Conservation (phyloP, 768 basidiomycete genomes). For the Collybia sp. region DNA sequence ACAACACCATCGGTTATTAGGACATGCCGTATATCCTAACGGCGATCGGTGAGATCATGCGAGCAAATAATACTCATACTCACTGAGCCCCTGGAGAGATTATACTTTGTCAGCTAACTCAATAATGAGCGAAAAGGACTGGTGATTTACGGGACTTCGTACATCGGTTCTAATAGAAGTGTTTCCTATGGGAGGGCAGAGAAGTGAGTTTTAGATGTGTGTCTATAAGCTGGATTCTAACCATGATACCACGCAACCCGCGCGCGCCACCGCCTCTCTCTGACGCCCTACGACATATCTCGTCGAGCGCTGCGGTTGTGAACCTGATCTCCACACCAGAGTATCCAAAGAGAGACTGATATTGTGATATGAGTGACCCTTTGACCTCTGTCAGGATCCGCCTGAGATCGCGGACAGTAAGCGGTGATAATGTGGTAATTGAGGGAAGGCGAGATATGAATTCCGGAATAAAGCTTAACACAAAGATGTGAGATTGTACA, state of each 20-base stretch:
- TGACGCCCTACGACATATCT: conserved; percentile 74
- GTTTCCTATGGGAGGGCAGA: conserved; percentile 58
- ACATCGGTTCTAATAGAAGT: conserved; percentile 86
- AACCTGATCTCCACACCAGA: conserved; percentile 87
- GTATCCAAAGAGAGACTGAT: conserved; percentile 76
- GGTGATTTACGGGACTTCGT: conserved; percentile 76
- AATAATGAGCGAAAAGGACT: neutral
- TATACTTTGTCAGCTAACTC: neutral
- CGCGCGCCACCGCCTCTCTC: conserved; percentile 88
- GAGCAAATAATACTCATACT: conserved; percentile 1
- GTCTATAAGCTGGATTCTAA: conserved; percentile 19
- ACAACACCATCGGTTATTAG: conserved; percentile 74
- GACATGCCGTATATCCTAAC: conserved; percentile 70
- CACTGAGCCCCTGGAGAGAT: neutral
- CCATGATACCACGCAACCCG: conserved; percentile 87
- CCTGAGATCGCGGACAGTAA: conserved; percentile 78
- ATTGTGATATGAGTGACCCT: conserved; percentile 89
- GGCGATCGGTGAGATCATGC: conserved; percentile 3
- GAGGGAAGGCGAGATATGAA: conserved; percentile 93
- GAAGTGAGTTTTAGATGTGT: neutral
- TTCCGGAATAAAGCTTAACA: conserved; percentile 82
- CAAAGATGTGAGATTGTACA: neutral
- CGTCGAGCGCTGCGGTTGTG: conserved; percentile 73
- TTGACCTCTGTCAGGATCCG: conserved; percentile 91
- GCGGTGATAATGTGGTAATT: conserved; percentile 76